Percentiles rank a stretch among this genome's conserved stretches.
These are phyloP conservation scores for Ogataea glucozyma DNA, from an alignment of 805 yeast species.

Conservation along the genomic window DNA sequence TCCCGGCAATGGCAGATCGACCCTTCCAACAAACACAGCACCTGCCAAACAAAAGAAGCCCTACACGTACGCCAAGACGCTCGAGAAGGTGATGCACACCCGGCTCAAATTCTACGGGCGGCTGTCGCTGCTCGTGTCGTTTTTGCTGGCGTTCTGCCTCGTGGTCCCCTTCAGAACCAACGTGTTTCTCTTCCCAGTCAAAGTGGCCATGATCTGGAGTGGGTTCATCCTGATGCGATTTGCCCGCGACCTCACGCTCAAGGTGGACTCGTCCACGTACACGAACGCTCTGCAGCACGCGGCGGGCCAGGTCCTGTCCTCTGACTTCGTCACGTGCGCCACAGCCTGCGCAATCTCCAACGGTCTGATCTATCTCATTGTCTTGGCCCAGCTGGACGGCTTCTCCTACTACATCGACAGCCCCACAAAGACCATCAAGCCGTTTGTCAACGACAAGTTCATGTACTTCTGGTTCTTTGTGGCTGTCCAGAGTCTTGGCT, in stretches of 20 bases:
- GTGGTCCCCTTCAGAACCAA: conserved; percentile 26
- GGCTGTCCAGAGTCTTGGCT: conserved; percentile 42
- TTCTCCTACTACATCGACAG: conserved; percentile 33
- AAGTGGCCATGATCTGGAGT: conserved; percentile 29
- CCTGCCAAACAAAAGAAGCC: conserved; percentile 17
- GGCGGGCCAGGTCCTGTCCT: conserved; percentile 27
- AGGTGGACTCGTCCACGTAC: conserved; percentile 27
- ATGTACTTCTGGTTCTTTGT: conserved; percentile 53
- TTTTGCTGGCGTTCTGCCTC: conserved; percentile 21
- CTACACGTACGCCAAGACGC: conserved; percentile 26
- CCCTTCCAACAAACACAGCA: not conserved
- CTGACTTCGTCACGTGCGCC: conserved; percentile 23
- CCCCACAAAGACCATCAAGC: conserved; percentile 41
- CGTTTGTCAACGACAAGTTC: conserved; percentile 44
- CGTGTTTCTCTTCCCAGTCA: conserved; percentile 27
- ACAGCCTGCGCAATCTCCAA: conserved; percentile 27
- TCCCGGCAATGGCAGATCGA: not conserved
- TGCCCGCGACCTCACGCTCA: conserved; percentile 31
- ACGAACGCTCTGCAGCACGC: conserved; percentile 30
- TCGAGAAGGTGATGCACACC: conserved; percentile 26
- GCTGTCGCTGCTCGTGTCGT: conserved; percentile 26
- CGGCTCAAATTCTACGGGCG: conserved; percentile 34
- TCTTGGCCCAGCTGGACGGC: conserved; percentile 24
- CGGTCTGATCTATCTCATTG: conserved; percentile 18
- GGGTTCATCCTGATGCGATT: conserved; percentile 32